These are phyloP conservation scores for Globisporangium spinosum DNA, from an alignment of 352 stramenopile species.

Conservation along the genomic window DNA sequence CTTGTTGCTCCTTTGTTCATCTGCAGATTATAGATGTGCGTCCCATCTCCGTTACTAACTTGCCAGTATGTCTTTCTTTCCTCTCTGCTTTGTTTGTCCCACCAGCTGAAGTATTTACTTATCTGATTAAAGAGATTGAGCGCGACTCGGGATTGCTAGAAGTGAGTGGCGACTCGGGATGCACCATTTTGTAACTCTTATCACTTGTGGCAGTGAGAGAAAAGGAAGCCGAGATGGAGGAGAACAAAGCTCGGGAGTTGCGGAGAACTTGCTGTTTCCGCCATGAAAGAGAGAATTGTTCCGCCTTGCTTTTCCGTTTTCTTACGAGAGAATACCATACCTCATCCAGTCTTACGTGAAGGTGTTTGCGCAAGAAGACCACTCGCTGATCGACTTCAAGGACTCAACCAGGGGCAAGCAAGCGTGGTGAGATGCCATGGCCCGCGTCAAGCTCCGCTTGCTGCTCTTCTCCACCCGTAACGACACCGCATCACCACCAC, in stretches of 20 bases:
- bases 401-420: background rate
- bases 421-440: background rate
- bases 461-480: background rate
- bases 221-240: background rate
- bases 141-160: constrained; percentile 83
- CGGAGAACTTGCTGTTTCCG: background rate
- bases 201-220: background rate
- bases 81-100: constrained; percentile 3
- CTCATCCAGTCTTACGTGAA: background rate
- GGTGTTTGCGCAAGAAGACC: too few species aligned
- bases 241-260: background rate
- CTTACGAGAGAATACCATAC: background rate
- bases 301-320: background rate
- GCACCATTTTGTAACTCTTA: constrained; percentile 68
- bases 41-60: constrained; percentile 12
- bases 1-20: constrained; percentile 1
- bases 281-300: background rate
- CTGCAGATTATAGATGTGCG: constrained; percentile 1
- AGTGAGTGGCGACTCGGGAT: constrained; percentile 69
- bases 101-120: constrained; percentile 86
- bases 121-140: constrained; percentile 90
- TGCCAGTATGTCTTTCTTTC: constrained; percentile 10
- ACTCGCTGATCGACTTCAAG: constrained; percentile 2
- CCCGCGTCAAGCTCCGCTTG: background rate
- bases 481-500: background rate